Conservation (phyloP, 768 basidiomycete species). For the Amanita rimosa region DNA sequence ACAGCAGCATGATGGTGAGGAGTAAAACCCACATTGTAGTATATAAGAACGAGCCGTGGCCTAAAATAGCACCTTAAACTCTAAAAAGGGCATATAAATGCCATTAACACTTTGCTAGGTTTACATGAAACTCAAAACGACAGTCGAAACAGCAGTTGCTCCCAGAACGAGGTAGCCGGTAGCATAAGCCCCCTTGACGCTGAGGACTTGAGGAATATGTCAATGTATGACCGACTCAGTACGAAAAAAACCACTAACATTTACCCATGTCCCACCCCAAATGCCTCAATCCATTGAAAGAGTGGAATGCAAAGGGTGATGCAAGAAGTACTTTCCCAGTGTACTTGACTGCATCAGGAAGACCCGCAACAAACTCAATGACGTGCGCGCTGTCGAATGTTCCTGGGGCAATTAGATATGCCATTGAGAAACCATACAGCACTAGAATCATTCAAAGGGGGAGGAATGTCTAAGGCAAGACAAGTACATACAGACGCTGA, state of each 20-base stretch:
- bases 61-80: not conserved
- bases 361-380: conserved; percentile 53
- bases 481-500: conserved; percentile 58
- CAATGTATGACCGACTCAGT: not conserved
- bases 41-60: not conserved
- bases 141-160: conserved; percentile 64
- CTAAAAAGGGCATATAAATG: not conserved
- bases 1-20: not conserved
- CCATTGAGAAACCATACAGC: conserved; percentile 80
- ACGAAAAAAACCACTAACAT: conserved; percentile 49
- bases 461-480: not conserved
- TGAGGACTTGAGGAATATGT: conserved; percentile 43
- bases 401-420: conserved; percentile 74
- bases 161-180: conserved; percentile 81
- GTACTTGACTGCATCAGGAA: conserved; percentile 73
- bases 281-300: conserved; percentile 84
- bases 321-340: conserved; percentile 71
- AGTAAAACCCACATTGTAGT: not conserved
- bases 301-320: conserved; percentile 85
- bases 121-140: conserved; percentile 34
- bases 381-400: conserved; percentile 74
- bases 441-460: conserved; percentile 28
- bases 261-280: conserved; percentile 82
- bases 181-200: conserved; percentile 67
- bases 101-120: not conserved